Percentiles rank a stretch among this genome's conserved stretches.
Evolutionary conservation across 2,329 filamentous ascomycete genomes (phyloP).

Genomic region (Teratosphaeria destructans): DNA sequence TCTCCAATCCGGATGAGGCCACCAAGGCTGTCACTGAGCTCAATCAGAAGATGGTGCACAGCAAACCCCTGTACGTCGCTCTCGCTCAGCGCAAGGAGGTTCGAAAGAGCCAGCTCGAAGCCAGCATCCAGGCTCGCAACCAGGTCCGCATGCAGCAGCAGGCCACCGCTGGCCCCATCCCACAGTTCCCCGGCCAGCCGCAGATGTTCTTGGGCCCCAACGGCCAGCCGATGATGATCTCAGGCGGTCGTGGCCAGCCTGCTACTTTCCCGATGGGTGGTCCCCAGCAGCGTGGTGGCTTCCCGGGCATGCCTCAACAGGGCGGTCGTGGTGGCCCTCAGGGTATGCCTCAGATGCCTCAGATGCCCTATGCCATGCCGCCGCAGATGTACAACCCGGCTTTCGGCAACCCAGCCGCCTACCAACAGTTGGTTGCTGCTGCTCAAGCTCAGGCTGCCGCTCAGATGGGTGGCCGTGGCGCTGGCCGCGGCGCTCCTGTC

Average conservation of each 20-base stretch:
- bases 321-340: constrained; percentile 73
- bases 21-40: constrained; percentile 99
- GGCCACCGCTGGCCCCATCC: constrained; percentile 71
- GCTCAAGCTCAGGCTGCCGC: constrained; percentile 55
- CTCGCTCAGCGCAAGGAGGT: constrained; percentile 99
- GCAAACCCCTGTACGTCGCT: constrained; percentile 95
- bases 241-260: constrained; percentile 42
- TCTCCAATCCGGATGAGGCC: constrained; percentile 97
- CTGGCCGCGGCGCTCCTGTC: constrained; percentile 56
- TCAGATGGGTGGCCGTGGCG: constrained; percentile 49
- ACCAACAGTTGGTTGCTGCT: constrained; percentile 50
- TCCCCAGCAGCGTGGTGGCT: constrained; percentile 77
- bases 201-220: constrained; percentile 80
- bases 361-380: constrained; percentile 73
- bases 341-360: constrained; percentile 72
- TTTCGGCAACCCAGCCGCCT: constrained; percentile 65
- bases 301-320: constrained; percentile 70
- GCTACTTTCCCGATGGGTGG: constrained; percentile 58
- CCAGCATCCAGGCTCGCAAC: constrained; percentile 97
- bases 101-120: constrained; percentile 96
- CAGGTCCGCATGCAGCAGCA: constrained; percentile 97
- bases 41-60: constrained; percentile 98
- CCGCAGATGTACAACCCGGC: constrained; percentile 61
- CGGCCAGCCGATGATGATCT: constrained; percentile 58
- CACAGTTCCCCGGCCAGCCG: constrained; percentile 63